phyloP scores from a whole-genome alignment of 495 filamentous ascomycete species.

The Penicillium angulare region DNA sequence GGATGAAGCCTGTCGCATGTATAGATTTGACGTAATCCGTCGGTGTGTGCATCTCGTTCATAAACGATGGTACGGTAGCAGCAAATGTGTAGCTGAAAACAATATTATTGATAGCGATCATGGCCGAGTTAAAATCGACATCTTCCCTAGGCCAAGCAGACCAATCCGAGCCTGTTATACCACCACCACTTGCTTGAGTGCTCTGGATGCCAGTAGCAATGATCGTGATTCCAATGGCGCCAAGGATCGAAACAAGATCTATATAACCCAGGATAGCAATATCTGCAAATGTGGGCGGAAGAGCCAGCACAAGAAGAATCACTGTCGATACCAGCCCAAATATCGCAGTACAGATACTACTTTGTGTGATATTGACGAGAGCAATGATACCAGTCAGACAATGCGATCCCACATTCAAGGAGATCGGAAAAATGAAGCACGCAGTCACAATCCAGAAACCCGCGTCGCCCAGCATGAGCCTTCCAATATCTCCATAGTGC shows the following conservation, averaged over 20 bases:
- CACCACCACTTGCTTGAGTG: neutral
- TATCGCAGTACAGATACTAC: slow-evolving; percentile 57
- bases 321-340: slow-evolving; percentile 59
- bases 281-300: slow-evolving; percentile 51
- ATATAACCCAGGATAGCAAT: slow-evolving; percentile 49
- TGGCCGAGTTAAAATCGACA: slow-evolving; percentile 58
- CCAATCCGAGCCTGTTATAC: slow-evolving; percentile 25
- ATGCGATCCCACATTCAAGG: slow-evolving; percentile 67
- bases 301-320: slow-evolving; percentile 55
- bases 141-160: slow-evolving; percentile 1
- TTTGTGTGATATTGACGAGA: slow-evolving; percentile 55
- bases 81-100: slow-evolving; percentile 61
- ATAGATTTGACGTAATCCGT: slow-evolving; percentile 59
- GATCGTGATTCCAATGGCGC: neutral
- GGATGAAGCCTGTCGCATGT: slow-evolving; percentile 38
- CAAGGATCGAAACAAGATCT: neutral
- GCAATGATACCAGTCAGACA: slow-evolving; percentile 66
- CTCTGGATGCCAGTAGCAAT: neutral
- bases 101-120: slow-evolving; percentile 67
- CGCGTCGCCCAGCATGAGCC: slow-evolving; percentile 54
- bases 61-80: slow-evolving; percentile 65
- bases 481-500: slow-evolving; percentile 62
- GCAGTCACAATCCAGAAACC: slow-evolving; percentile 59
- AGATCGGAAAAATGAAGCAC: slow-evolving; percentile 56
- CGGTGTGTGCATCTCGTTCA: slow-evolving; percentile 68